Evolutionary conservation across 1,139 yeast genomes (phyloP).

Genomic region (Kurtzmaniella quercitrusa): DNA sequence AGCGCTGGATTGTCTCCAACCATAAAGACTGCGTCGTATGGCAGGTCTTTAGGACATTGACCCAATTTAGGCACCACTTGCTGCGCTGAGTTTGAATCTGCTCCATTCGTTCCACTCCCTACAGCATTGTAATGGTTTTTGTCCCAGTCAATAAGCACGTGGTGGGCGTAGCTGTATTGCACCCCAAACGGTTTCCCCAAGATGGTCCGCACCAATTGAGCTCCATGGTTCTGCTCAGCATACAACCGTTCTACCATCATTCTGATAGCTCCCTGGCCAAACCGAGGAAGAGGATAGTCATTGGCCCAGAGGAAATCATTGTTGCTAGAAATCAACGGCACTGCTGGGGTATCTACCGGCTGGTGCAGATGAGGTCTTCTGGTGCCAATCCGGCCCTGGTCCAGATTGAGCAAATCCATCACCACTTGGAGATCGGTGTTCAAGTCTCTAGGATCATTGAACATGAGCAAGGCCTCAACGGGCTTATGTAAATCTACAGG

Average conservation of each 20-base stretch:
- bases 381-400: slow-evolving; percentile 66
- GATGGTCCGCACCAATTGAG: slow-evolving; percentile 49
- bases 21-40: slow-evolving; percentile 70
- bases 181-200: slow-evolving; percentile 82
- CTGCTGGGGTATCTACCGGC: slow-evolving; percentile 42
- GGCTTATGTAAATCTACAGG: slow-evolving; percentile 32
- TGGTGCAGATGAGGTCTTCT: slow-evolving; percentile 22
- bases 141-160: slow-evolving; percentile 60
- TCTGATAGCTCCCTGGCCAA: slow-evolving; percentile 91
- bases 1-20: slow-evolving; percentile 95
- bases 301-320: slow-evolving; percentile 91
- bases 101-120: background rate
- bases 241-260: slow-evolving; percentile 62
- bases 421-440: slow-evolving; percentile 81
- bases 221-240: slow-evolving; percentile 41
- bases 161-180: slow-evolving; percentile 83
- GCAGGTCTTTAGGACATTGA: slow-evolving; percentile 30
- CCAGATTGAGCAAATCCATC: slow-evolving; percentile 64
- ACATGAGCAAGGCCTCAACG: slow-evolving; percentile 78
- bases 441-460: slow-evolving; percentile 90
- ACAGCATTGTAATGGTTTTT: slow-evolving; percentile 10
- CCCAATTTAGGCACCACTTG: slow-evolving; percentile 37
- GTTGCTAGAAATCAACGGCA: slow-evolving; percentile 83
- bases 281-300: slow-evolving; percentile 72
- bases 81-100: slow-evolving; percentile 4